phyloP scores from a whole-genome alignment of 148 eudicot species.

The Cornus controversa region DNA sequence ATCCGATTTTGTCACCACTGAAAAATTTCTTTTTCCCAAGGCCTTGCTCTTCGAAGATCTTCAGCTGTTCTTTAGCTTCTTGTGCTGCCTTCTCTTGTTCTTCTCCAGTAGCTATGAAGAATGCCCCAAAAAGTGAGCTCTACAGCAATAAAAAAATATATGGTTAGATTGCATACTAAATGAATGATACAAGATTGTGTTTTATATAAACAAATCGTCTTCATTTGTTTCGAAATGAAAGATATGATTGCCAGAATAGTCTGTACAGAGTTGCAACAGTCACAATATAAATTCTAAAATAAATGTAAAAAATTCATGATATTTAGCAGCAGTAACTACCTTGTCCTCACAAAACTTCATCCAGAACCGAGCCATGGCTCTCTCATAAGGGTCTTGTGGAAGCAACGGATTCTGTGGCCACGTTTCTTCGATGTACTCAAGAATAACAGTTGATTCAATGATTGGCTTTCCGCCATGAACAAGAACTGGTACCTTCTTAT shows the following conservation, averaged over 20 bases:
- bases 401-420: background rate
- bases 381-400: background rate
- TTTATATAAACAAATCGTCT: no score
- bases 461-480: background rate
- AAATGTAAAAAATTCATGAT: no score
- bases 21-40: background rate
- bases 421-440: background rate
- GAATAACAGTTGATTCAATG: background rate
- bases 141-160: background rate
- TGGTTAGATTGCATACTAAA: no score
- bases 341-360: background rate
- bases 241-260: no score
- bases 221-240: no score
- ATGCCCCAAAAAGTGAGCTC: background rate
- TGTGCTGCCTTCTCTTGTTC: background rate
- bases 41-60: background rate
- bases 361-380: constrained; percentile 5
- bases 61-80: background rate
- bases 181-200: no score
- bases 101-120: background rate
- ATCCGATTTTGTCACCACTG: background rate
- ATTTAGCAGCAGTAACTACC: background rate
- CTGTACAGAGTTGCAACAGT: no score
- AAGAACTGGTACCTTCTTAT: background rate
- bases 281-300: no score